Evolutionary conservation across 169 alveolate species (phyloP), one percentile per base, ranked within the genome.

Genomic region (Cryptosporidium parvum): DNA sequence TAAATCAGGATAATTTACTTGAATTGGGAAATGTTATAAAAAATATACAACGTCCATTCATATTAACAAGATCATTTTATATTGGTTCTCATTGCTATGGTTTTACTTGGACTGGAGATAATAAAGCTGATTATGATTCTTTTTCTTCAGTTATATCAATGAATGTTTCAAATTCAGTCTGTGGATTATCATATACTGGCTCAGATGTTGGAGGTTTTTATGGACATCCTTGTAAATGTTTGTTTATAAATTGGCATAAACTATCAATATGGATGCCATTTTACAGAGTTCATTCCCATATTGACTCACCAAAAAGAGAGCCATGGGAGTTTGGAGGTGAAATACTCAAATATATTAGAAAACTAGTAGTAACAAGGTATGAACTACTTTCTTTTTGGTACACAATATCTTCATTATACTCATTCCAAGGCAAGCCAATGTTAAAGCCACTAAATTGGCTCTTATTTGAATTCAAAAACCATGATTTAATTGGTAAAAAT

Each of bases 171-270:
- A 92, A 91, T 61, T 91, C 97, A 29, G 91, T 94, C 35, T 86
- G 96, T 70, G 99, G 99, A 8, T 62, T 94, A 42, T 91, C 97
- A 4, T 94, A 86, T 37, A 84, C 95, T 70, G 99, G 99, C 21
- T 95, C 96, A 3, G 99, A 97, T 84, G 97, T 95, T 48, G 98
- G 97, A 1, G 99, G 98, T 16, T 97, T 96, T 92, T 93, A 94
- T 70, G 94, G 94, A n/a, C 94, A 95, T 71, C 96, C 98, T 16
- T 85, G 93, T 26, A 86, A 87, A 37, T 97, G 96, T 85, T 92
- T 96, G 45, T 92, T 94, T 67, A 80, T 93, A 29, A 95, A 96
- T 70, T 96, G 98, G 98, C 97, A 94, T 73, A 94, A 95, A 91
- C 86, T 95, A 18, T 98, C 98, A 51, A 92, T 94, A 52, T 92